phyloP scores from a whole-genome alignment of 2,329 filamentous ascomycete genomes.

The Zymoseptoria crescenta region DNA sequence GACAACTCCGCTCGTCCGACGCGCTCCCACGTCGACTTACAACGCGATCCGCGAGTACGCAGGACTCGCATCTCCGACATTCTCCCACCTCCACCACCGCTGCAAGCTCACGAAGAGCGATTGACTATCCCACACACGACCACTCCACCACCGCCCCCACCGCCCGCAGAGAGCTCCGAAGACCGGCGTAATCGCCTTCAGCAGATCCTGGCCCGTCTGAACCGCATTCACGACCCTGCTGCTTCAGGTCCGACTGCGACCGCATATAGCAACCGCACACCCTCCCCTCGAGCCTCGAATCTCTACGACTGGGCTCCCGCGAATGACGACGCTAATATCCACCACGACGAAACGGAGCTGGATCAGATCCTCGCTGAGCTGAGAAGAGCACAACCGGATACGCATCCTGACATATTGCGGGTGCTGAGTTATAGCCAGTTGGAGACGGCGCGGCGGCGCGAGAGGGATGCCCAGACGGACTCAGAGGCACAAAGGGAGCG shows the following conservation, averaged over 20 bases:
- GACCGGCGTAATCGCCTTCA: constrained; percentile 37
- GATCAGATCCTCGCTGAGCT: constrained; percentile 36
- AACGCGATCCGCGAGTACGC: constrained; percentile 19
- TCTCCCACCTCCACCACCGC: background rate
- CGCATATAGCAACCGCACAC: constrained; percentile 48
- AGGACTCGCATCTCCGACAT: background rate
- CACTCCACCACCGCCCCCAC: background rate
- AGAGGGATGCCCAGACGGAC: constrained; percentile 4
- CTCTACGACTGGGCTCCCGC: constrained; percentile 54
- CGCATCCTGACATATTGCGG: constrained; percentile 33
- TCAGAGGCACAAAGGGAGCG: background rate
- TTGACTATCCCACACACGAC: background rate
- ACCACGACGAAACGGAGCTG: constrained; percentile 32
- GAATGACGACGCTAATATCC: constrained; percentile 32
- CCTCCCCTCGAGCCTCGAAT: constrained; percentile 42
- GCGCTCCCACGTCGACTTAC: constrained; percentile 12
- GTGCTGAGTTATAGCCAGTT: constrained; percentile 32
- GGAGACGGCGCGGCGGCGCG: constrained; percentile 26
- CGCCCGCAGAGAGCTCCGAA: constrained; percentile 23
- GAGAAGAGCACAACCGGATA: constrained; percentile 31
- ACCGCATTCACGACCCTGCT: constrained; percentile 35
- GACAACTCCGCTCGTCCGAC: background rate
- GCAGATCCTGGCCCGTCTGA: constrained; percentile 39
- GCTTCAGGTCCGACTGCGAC: constrained; percentile 6
- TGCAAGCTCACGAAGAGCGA: constrained; percentile 1